A percentile compares a stretch with the other conserved stretches of the same genome.
Conservation (phyloP, 1,139 yeast species). For the Wickerhamiella pararugosa region DNA sequence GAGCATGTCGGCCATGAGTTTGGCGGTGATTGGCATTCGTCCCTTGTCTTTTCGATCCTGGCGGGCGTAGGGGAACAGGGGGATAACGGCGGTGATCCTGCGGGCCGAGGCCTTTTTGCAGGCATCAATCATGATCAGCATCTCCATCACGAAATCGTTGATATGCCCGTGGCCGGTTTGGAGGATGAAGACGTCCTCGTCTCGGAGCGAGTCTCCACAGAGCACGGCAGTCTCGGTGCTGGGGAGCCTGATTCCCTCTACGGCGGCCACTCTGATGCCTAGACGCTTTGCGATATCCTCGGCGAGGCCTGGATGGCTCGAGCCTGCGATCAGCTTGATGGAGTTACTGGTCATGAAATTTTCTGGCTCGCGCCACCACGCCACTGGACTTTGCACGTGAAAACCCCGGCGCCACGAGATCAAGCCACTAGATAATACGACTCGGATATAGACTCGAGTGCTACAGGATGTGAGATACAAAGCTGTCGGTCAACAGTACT, state of each 20-base stretch:
- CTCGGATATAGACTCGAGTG: no score
- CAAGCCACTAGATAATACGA: no score
- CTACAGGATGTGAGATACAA: no score
- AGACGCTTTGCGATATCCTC: constrained; percentile 44
- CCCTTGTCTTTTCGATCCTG: constrained; percentile 94
- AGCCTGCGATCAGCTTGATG: constrained; percentile 74
- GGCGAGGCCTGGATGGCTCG: constrained; percentile 82
- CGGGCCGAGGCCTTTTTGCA: constrained; percentile 92
- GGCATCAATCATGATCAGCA: constrained; percentile 82
- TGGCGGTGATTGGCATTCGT: constrained; percentile 94
- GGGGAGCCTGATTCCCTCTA: constrained; percentile 34
- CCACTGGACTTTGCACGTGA: no score
- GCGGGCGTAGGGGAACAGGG: constrained; percentile 95
- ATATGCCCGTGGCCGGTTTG: constrained; percentile 86
- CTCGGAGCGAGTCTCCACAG: constrained; percentile 90
- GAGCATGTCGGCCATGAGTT: constrained; percentile 84
- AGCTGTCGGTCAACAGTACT: no score
- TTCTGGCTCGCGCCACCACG: no score
- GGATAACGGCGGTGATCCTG: constrained; percentile 85
- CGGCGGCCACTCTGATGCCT: constrained; percentile 29
- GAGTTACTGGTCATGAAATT: constrained; percentile 34
- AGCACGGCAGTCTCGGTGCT: constrained; percentile 78
- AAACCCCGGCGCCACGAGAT: no score
- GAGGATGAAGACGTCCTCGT: constrained; percentile 76
- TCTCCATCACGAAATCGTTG: constrained; percentile 75